A percentile compares a stretch with the other conserved stretches of the same genome.
These are phyloP conservation scores for Phytopythium delawarense DNA, from an alignment of 352 stramenopile species.

Conservation along the genomic window DNA sequence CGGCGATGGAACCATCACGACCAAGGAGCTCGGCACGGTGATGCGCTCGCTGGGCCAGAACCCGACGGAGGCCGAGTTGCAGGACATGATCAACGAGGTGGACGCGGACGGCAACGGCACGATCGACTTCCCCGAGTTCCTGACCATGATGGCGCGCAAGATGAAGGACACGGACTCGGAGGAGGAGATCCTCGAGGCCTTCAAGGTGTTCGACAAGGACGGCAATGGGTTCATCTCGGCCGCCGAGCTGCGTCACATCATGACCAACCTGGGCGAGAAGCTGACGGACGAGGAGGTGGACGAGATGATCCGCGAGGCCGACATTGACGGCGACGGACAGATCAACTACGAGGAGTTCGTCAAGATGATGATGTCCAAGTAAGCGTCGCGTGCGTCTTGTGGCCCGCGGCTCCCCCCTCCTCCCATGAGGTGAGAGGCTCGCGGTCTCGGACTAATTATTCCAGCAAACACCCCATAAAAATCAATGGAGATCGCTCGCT, in stretches of 20 bases:
- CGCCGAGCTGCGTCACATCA: slow-evolving; percentile 97
- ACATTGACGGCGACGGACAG: slow-evolving; percentile 98
- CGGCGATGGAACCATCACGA: slow-evolving; percentile 98
- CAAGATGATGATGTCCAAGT: slow-evolving; percentile 99
- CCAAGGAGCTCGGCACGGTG: slow-evolving; percentile 98
- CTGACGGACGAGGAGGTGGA: slow-evolving; percentile 98
- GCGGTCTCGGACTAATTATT: neutral
- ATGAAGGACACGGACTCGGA: slow-evolving; percentile 99
- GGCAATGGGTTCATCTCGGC: slow-evolving; percentile 99
- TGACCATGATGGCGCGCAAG: slow-evolving; percentile 99
- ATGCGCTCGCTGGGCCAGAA: slow-evolving; percentile 99
- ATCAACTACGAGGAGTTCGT: slow-evolving; percentile 99
- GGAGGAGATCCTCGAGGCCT: slow-evolving; percentile 98
- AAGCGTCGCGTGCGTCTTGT: slow-evolving; percentile 24
- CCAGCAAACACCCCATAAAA: neutral
- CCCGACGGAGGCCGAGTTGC: slow-evolving; percentile 96
- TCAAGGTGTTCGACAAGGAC: slow-evolving; percentile 99
- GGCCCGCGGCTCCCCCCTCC: neutral
- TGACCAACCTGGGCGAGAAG: slow-evolving; percentile 99
- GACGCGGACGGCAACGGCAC: slow-evolving; percentile 99
- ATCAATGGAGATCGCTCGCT: neutral
- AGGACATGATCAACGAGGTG: slow-evolving; percentile 99
- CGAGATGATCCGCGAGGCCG: slow-evolving; percentile 99
- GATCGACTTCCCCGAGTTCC: slow-evolving; percentile 99
- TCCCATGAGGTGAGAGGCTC: no score